These are phyloP conservation scores for Pleurotus sapidus DNA, from an alignment of 768 basidiomycete genomes.

Conservation along the genomic window DNA sequence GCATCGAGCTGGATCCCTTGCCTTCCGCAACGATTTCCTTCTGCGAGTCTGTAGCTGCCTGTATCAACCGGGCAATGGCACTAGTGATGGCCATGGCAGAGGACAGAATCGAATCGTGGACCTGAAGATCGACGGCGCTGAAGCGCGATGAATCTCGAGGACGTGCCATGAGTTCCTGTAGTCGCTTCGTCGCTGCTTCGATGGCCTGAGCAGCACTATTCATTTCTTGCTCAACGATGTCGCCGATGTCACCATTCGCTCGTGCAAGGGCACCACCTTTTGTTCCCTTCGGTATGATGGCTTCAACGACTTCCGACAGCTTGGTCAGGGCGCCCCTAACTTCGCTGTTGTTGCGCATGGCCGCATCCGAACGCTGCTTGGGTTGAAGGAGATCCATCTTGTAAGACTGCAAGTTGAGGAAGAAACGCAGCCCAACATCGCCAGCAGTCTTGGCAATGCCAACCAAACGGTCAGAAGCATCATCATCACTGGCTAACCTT, in stretches of 20 bases:
- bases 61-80: conserved; percentile 92
- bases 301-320: conserved; percentile 86
- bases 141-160: conserved; percentile 86
- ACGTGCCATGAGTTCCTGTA: conserved; percentile 89
- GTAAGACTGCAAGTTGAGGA: conserved; percentile 95
- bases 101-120: conserved; percentile 95
- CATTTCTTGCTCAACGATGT: conserved; percentile 98
- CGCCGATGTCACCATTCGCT: conserved; percentile 90
- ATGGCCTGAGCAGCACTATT: conserved; percentile 88
- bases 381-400: conserved; percentile 79
- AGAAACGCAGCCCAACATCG: conserved; percentile 86
- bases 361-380: conserved; percentile 76
- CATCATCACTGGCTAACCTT: conserved; percentile 86
- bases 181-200: conserved; percentile 84
- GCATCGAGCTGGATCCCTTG: conserved; percentile 84
- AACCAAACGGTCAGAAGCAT: conserved; percentile 88
- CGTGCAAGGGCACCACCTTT: conserved; percentile 67
- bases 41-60: conserved; percentile 96
- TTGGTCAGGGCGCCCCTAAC: conserved; percentile 77
- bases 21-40: conserved; percentile 97
- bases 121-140: conserved; percentile 90
- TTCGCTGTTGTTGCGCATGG: conserved; percentile 87
- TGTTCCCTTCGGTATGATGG: conserved; percentile 78
- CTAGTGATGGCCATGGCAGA: conserved; percentile 94
- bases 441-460: conserved; percentile 82